Evolutionary conservation across 202 grass and related monocot genomes (phyloP), one percentile per base, ranked within the genome.

Genomic region (Brachypodium distachyon): DNA sequence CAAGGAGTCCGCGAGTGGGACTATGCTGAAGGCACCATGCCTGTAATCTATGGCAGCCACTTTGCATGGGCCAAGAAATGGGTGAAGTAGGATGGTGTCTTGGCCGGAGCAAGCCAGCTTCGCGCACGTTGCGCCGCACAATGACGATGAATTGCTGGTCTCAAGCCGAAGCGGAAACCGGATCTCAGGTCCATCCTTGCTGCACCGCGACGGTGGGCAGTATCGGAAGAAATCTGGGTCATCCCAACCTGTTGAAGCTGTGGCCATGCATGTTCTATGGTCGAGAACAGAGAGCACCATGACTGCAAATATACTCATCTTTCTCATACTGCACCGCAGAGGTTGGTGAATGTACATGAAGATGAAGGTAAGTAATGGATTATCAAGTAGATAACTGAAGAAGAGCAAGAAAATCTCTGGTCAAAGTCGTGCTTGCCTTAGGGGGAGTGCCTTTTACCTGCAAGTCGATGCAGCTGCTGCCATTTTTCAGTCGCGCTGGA

Each of bases 131-230:
- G 19, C 34, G n/a, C 88, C 80, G 5, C 88, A 90, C 23, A 14
- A 29, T 38, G 61, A 4, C 44, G 48, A 26, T 76, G 6, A 12
- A 16, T 0, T 57, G 54, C 26, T 57, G 46, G 40, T n/a, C n/a
- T 67, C 38, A 64, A 83, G 73, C 3, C 26, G 33, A 40, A 86
- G 78, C 5, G 88, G 83, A 38, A 71, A 90, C 51, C 88, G 51
- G 1, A 90, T 41, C 76, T 86, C 54, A 2, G 68, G 67, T 0
- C 83, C 88, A 22, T 74, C 26, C 49, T 65, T 4, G 55, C 73
- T 62, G 14, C 83, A 90, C 11, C 26, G 3, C 3, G 46, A 16
- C 28, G 62, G 62, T 3, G 83, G 74, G 36, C 88, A 87, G 41
- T 31, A 34, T 21, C 21, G 47, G 52, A 75, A 81, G 57, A 81